Percentiles rank a stretch among this genome's conserved stretches.
These are phyloP conservation scores for Ceratobasidium papillatum DNA, from an alignment of 1,284 basidiomycete species.

Conservation along the genomic window DNA sequence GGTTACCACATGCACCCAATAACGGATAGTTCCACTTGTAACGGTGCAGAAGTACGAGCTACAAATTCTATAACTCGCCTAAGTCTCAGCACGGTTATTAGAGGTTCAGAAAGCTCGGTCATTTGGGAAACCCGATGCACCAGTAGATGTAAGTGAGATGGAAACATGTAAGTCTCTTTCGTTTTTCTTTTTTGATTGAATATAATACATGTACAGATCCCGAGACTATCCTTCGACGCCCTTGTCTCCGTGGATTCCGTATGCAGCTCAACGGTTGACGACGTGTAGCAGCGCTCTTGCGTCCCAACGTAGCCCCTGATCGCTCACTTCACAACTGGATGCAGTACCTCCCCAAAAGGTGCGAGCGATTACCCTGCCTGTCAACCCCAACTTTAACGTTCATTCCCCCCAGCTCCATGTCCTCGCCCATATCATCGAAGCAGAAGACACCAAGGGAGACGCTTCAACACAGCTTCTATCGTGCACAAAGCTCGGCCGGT, in stretches of 20 bases:
- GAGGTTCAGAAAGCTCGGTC: slow-evolving; percentile 13
- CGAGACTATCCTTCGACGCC: neutral
- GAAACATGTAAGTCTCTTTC: slow-evolving; percentile 9
- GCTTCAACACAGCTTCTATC: neutral
- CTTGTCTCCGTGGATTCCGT: neutral
- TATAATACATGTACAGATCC: neutral
- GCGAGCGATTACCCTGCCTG: neutral
- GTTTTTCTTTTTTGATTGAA: neutral
- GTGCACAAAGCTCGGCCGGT: neutral
- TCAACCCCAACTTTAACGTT: neutral
- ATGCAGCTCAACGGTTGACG: neutral
- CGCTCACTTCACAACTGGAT: slow-evolving; percentile 3
- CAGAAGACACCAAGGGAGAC: neutral
- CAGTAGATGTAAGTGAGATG: slow-evolving; percentile 14
- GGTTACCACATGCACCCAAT: no score
- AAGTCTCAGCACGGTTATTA: neutral
- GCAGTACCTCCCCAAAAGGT: neutral
- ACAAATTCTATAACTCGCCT: neutral
- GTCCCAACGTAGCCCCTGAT: neutral
- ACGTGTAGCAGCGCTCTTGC: neutral
- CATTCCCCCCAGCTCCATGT: neutral
- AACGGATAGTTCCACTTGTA: no score
- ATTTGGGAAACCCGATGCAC: slow-evolving; percentile 22
- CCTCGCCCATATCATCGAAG: slow-evolving; percentile 1
- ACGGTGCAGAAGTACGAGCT: no score